Evolutionary conservation across 1,139 yeast genomes (phyloP).

Genomic region (Blastobotrys ciferrii): DNA sequence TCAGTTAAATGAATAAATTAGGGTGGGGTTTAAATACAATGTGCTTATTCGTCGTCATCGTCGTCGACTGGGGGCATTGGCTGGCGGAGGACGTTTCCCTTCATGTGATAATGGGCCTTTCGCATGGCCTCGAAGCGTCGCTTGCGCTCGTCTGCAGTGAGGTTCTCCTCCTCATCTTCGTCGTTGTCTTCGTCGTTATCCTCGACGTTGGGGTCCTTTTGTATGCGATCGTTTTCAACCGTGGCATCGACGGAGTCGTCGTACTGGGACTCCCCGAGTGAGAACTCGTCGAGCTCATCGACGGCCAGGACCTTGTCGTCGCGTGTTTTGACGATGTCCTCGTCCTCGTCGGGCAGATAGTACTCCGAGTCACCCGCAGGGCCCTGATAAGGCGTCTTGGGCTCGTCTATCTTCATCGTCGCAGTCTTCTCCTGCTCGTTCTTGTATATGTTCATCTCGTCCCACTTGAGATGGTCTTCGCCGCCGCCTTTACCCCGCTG

Average conservation of each 20-base stretch:
- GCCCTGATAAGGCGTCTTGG: slow-evolving; percentile 95
- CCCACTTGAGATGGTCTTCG: slow-evolving; percentile 50
- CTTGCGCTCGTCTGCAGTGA: slow-evolving; percentile 62
- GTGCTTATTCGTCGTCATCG: slow-evolving; percentile 29
- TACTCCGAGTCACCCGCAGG: slow-evolving; percentile 88
- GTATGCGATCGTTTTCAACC: slow-evolving; percentile 31
- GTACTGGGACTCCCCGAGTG: slow-evolving; percentile 52
- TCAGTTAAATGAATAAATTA: neutral
- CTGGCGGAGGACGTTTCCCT: slow-evolving; percentile 46
- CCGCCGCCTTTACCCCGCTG: slow-evolving; percentile 14
- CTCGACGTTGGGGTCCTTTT: slow-evolving; percentile 25
- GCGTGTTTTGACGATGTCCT: slow-evolving; percentile 41
- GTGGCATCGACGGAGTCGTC: slow-evolving; percentile 23
- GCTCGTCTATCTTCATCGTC: slow-evolving; percentile 88
- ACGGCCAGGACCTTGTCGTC: slow-evolving; percentile 37
- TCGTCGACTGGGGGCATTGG: slow-evolving; percentile 31
- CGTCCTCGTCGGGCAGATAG: slow-evolving; percentile 70
- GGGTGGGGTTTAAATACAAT: neutral
- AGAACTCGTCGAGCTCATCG: slow-evolving; percentile 46
- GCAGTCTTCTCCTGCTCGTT: slow-evolving; percentile 70
- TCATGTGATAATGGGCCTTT: slow-evolving; percentile 72
- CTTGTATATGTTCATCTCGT: slow-evolving; percentile 63
- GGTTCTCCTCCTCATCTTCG: slow-evolving; percentile 42
- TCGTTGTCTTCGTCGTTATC: slow-evolving; percentile 39
- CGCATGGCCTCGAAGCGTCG: slow-evolving; percentile 70